These are phyloP conservation scores for Crithidia thermophila DNA, from an alignment of 208 protist genomes.

Conservation along the genomic window DNA sequence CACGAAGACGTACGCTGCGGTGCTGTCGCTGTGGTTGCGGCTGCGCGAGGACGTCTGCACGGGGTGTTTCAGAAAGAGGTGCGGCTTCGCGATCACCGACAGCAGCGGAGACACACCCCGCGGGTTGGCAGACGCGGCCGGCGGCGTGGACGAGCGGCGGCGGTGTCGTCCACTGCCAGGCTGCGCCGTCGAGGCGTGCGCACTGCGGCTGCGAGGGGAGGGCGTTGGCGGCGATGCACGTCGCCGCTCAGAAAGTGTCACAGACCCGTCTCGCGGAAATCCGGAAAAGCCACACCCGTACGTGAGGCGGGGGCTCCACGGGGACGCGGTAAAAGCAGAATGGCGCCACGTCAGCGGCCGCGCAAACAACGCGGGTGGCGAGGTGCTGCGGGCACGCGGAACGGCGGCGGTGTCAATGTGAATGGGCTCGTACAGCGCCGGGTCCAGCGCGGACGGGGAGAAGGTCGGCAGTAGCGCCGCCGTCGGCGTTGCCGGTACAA, in stretches of 20 bases:
- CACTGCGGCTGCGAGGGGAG: constrained; percentile 3
- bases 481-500: not conserved
- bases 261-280: too few relatives aligned
- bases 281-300: not conserved
- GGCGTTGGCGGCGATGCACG: too few relatives aligned
- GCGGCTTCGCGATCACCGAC: constrained; percentile 38
- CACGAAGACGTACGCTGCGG: constrained; percentile 56
- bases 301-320: constrained; percentile 6
- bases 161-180: not conserved
- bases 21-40: constrained; percentile 5
- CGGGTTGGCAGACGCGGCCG: not conserved
- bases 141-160: not conserved
- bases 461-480: not conserved
- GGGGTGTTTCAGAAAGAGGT: constrained; percentile 50
- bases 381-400: constrained; percentile 16
- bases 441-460: not conserved
- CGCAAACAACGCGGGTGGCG: not conserved
- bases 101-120: constrained; percentile 1
- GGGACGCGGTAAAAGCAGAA: not conserved
- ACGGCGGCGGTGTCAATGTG: constrained; percentile 14
- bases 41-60: not conserved
- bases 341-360: not conserved
- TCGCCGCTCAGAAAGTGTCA: too few relatives aligned
- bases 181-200: not conserved
- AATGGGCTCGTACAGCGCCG: constrained; percentile 25